These are phyloP conservation scores for Hysterium pulicare DNA, from an alignment of 2,329 filamentous ascomycete genomes.

Conservation along the genomic window DNA sequence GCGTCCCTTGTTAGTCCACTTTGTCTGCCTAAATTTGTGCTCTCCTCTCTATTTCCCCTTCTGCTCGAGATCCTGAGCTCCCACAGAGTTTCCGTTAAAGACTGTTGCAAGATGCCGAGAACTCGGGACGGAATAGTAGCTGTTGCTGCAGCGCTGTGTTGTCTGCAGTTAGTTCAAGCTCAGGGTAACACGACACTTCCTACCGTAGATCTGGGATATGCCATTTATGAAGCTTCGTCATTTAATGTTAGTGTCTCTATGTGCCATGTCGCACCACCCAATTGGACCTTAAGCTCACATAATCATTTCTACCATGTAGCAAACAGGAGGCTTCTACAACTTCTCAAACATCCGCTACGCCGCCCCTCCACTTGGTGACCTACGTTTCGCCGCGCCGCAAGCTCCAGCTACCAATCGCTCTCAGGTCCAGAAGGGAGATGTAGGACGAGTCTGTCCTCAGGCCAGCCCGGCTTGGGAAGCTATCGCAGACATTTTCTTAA, in stretches of 20 bases:
- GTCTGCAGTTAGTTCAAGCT: neutral
- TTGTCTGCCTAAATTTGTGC: too few species aligned
- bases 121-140: too few species aligned
- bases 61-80: too few species aligned
- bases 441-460: constrained; percentile 36
- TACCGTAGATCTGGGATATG: constrained; percentile 53
- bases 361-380: constrained; percentile 44
- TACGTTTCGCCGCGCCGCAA: constrained; percentile 50
- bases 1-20: too few species aligned
- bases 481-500: constrained; percentile 32
- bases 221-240: constrained; percentile 47
- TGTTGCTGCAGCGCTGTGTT: neutral
- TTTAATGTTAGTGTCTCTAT: constrained; percentile 46
- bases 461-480: constrained; percentile 43
- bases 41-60: too few species aligned
- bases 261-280: neutral
- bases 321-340: constrained; percentile 38
- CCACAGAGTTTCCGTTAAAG: too few species aligned
- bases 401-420: constrained; percentile 43
- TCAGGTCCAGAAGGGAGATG: constrained; percentile 44
- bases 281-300: neutral
- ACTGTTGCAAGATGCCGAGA: too few species aligned
- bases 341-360: constrained; percentile 53
- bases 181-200: constrained; percentile 27
- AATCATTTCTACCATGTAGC: constrained; percentile 5